These are phyloP conservation scores for Ligustrum vulgare DNA, from an alignment of 257 asterid species.

Conservation along the genomic window DNA sequence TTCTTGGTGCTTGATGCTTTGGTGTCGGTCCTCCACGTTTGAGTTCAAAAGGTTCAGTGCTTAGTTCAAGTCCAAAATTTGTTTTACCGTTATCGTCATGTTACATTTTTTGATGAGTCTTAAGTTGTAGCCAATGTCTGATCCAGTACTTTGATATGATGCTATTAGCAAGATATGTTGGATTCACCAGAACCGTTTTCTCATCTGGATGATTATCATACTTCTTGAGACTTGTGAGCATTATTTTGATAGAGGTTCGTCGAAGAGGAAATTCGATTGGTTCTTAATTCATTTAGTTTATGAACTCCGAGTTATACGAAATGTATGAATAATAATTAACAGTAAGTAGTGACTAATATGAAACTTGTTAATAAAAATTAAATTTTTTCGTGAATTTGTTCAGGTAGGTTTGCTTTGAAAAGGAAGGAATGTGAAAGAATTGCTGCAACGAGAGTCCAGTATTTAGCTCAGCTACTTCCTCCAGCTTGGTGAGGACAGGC, in stretches of 20 bases:
- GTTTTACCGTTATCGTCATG: background rate
- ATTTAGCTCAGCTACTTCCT: no score
- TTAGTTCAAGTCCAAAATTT: background rate
- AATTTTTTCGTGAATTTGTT: no score
- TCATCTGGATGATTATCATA: constrained; percentile 82
- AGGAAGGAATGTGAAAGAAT: no score
- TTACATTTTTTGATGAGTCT: background rate
- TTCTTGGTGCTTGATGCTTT: constrained; percentile 16
- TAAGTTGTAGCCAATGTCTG: constrained; percentile 19
- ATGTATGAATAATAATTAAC: no score
- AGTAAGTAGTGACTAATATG: no score
- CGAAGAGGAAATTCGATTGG: constrained; percentile 94
- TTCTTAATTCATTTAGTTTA: constrained; percentile 89
- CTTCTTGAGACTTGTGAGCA: constrained; percentile 99
- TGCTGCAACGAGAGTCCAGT: no score
- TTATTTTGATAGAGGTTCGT: constrained; percentile 94
- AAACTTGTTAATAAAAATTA: no score
- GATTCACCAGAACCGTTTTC: constrained; percentile 97
- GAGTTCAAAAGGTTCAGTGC: constrained; percentile 8
- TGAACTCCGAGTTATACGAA: no score
- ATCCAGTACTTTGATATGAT: constrained; percentile 30
- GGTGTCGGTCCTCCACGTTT: background rate
- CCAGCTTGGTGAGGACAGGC: no score
- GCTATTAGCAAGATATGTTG: constrained; percentile 75
- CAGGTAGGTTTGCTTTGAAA: no score